phyloP scores from a whole-genome alignment of 768 basidiomycete genomes.

The Phylloporus arenicola region DNA sequence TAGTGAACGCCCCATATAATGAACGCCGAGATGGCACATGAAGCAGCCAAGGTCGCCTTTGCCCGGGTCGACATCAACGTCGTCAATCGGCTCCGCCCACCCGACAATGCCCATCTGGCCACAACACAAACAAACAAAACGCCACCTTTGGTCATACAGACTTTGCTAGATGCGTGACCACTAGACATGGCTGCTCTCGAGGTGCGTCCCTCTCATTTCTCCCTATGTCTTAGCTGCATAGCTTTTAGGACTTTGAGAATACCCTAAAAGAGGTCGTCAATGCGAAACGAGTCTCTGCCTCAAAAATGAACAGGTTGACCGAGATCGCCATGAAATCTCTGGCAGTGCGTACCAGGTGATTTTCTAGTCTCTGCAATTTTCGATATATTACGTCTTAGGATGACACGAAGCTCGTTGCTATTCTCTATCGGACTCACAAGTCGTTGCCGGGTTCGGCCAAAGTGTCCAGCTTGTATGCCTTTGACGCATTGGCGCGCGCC shows the following conservation, averaged over 20 bases:
- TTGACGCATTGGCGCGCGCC: constrained; percentile 88
- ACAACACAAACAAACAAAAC: constrained; percentile 41
- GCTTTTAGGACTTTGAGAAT: constrained; percentile 68
- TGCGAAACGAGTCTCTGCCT: constrained; percentile 79
- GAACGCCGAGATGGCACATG: constrained; percentile 56
- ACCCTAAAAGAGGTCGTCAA: constrained; percentile 77
- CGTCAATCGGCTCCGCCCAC: constrained; percentile 16
- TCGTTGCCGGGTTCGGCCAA: constrained; percentile 63
- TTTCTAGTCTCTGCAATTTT: background rate
- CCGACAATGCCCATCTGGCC: background rate
- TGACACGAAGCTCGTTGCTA: constrained; percentile 83
- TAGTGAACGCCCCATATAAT: constrained; percentile 90
- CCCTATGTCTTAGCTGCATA: constrained; percentile 4
- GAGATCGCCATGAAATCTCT: constrained; percentile 74
- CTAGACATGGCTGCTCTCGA: constrained; percentile 38
- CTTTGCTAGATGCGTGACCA: constrained; percentile 17
- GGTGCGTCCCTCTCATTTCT: constrained; percentile 23
- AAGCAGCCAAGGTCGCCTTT: constrained; percentile 65
- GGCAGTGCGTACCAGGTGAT: constrained; percentile 46
- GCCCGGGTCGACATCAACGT: constrained; percentile 58
- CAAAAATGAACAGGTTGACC: constrained; percentile 75
- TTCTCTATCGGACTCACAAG: constrained; percentile 86
- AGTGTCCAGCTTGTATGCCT: constrained; percentile 84
- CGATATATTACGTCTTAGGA: constrained; percentile 40
- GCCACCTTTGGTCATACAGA: constrained; percentile 6